phyloP scores from a whole-genome alignment of 495 filamentous ascomycete species.

The Neurospora africana region DNA sequence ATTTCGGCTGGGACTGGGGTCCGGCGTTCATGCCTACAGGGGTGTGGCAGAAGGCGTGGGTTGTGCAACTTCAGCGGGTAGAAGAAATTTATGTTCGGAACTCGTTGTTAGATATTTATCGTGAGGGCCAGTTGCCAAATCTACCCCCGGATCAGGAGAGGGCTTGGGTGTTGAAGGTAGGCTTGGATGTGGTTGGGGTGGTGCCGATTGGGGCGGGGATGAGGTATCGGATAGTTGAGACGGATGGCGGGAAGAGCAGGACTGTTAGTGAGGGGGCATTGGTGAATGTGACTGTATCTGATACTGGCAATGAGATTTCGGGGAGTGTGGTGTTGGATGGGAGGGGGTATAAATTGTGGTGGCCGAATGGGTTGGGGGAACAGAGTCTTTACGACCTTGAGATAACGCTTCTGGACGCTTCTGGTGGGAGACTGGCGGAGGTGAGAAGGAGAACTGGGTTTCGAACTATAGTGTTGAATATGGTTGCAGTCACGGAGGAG shows the following conservation, averaged over 20 bases:
- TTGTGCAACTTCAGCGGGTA: constrained; percentile 46
- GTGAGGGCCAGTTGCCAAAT: constrained; percentile 50
- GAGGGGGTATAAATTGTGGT: constrained; percentile 49
- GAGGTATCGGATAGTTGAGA: constrained; percentile 37
- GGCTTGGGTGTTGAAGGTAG: constrained; percentile 61
- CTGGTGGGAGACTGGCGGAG: constrained; percentile 28
- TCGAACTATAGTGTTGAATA: constrained; percentile 57
- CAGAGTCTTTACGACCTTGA: constrained; percentile 52
- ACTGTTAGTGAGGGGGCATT: constrained; percentile 37
- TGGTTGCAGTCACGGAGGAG: constrained; percentile 45
- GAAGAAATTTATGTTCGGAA: constrained; percentile 45
- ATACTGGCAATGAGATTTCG: constrained; percentile 37
- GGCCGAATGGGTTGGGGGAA: constrained; percentile 48
- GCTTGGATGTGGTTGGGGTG: constrained; percentile 49
- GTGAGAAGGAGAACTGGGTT: constrained; percentile 53
- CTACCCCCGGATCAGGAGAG: constrained; percentile 48
- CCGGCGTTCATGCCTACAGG: constrained; percentile 57
- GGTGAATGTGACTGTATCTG: constrained; percentile 33
- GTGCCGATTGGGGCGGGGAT: constrained; percentile 39
- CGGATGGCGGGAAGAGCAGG: constrained; percentile 35
- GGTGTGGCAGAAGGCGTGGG: constrained; percentile 55
- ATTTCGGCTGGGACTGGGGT: constrained; percentile 67
- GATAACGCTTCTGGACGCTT: constrained; percentile 32
- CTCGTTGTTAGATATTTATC: constrained; percentile 50
- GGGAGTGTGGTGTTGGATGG: constrained; percentile 37